A percentile compares a stretch with the other conserved stretches of the same genome.
Evolutionary conservation across 768 basidiomycete genomes (phyloP).

Genomic region (Nevesoporus exiguus): DNA sequence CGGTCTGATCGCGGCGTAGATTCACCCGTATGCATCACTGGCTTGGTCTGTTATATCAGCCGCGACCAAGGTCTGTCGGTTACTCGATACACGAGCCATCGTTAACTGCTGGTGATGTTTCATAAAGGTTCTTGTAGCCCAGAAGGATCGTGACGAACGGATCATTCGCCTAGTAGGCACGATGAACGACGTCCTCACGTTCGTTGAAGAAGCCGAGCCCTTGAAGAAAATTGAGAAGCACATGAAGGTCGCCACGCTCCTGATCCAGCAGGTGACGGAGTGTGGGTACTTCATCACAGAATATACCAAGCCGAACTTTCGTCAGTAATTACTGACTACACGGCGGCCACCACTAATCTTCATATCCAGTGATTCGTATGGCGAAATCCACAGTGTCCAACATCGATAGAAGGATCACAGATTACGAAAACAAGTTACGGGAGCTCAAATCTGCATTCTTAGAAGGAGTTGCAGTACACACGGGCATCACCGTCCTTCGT

Average conservation of each 20-base stretch:
- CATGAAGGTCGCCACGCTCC: background rate
- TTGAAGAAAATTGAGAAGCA: background rate
- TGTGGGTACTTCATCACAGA: conserved; percentile 1
- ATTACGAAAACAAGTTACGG: background rate
- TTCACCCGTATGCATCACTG: background rate
- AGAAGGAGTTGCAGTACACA: background rate
- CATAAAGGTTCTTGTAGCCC: background rate
- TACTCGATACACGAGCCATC: background rate
- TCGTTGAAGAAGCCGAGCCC: background rate
- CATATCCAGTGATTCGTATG: background rate
- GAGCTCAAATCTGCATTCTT: background rate
- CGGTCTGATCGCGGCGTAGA: background rate
- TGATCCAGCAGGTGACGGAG: conserved; percentile 1
- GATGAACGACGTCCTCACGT: background rate
- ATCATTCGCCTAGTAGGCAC: background rate
- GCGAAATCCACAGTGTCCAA: background rate
- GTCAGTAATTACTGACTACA: background rate
- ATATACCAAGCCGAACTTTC: background rate
- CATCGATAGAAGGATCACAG: background rate
- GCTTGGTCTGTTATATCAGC: background rate
- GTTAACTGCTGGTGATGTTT: background rate
- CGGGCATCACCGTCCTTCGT: background rate
- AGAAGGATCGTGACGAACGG: background rate
- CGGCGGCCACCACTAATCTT: background rate
- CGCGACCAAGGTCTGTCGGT: background rate